A percentile compares a stretch with the other conserved stretches of the same genome.
These are phyloP conservation scores for Earliella scabrosa DNA, from an alignment of 1,284 basidiomycete genomes.

Conservation along the genomic window DNA sequence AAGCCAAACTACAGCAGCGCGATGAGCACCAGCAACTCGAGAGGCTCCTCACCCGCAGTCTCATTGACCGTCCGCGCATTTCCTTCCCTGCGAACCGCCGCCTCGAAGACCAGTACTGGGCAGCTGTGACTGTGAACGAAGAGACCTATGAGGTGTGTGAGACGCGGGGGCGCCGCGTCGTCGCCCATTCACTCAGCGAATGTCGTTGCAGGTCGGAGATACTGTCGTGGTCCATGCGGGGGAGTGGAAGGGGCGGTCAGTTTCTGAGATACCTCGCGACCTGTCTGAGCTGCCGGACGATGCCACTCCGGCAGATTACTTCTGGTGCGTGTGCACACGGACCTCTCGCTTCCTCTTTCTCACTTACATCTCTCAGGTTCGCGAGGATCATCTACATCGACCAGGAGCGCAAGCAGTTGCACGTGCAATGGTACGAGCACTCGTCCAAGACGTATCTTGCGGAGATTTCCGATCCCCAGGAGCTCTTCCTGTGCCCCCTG, in stretches of 20 bases:
- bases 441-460: constrained; percentile 58
- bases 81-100: constrained; percentile 13
- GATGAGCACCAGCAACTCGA: constrained; percentile 10
- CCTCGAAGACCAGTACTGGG: constrained; percentile 27
- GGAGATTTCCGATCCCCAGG: constrained; percentile 62
- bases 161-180: too few relatives aligned
- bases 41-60: constrained; percentile 9
- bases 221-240: constrained; percentile 53
- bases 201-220: constrained; percentile 54
- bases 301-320: constrained; percentile 54
- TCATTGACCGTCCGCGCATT: constrained; percentile 6
- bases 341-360: not conserved
- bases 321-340: constrained; percentile 56
- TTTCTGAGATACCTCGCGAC: constrained; percentile 30
- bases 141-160: constrained; percentile 41
- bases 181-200: not conserved
- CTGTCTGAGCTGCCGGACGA: constrained; percentile 38
- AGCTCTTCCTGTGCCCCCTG: constrained; percentile 61
- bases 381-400: constrained; percentile 60
- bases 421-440: constrained; percentile 76
- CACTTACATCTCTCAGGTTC: constrained; percentile 53
- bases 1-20: constrained; percentile 10
- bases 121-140: constrained; percentile 40
- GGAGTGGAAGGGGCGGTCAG: constrained; percentile 28
- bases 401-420: constrained; percentile 44